Evolutionary conservation across 208 protist genomes (phyloP).

Genomic region (Plasmodiophora brassicae): DNA sequence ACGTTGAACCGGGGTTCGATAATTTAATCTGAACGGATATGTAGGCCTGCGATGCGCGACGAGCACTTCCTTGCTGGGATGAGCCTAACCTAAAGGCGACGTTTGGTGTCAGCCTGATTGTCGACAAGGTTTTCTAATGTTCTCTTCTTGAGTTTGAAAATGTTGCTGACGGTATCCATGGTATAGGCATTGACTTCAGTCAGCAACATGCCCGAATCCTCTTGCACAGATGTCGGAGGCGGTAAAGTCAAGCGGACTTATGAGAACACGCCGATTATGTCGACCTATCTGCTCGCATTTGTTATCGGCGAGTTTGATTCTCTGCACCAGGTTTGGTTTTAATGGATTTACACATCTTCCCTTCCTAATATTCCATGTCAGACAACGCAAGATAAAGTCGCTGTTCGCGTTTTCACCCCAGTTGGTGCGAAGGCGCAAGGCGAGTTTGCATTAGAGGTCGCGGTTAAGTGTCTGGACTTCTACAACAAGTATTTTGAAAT

Average conservation of each 20-base stretch:
- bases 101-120: conserved; percentile 20
- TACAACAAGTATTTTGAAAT: conserved; percentile 22
- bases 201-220: neutral
- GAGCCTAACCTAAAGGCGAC: conserved; percentile 37
- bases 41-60: neutral
- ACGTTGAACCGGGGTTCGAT: too few species aligned
- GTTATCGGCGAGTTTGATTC: conserved; percentile 39
- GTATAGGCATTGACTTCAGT: neutral
- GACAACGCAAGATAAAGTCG: neutral
- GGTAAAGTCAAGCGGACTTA: neutral
- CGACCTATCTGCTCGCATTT: conserved; percentile 41
- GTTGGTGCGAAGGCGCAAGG: neutral
- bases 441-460: neutral
- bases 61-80: conserved; percentile 39
- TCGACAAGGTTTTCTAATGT: neutral
- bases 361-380: too few species aligned
- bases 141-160: neutral
- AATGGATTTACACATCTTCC: too few species aligned
- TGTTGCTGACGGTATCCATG: neutral
- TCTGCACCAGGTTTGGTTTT: too few species aligned
- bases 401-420: conserved; percentile 28
- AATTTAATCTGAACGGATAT: too few species aligned
- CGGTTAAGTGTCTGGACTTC: neutral
- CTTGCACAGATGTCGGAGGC: neutral
- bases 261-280: conserved; percentile 25